Evolutionary conservation across 805 yeast genomes (phyloP), one percentile per base, ranked within the genome.

Genomic region (Tetrapisispora iriomotensis): DNA sequence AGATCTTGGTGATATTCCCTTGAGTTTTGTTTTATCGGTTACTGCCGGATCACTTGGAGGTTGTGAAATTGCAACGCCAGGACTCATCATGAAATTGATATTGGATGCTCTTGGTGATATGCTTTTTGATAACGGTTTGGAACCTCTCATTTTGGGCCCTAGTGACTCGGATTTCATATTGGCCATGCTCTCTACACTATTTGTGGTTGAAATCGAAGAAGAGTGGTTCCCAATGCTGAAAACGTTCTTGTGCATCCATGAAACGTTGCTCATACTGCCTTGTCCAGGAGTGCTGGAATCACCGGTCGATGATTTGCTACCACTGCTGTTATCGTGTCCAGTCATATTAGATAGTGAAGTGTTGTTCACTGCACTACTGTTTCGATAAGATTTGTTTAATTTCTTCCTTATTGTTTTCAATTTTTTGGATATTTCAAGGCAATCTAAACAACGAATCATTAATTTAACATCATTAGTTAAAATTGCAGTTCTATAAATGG

Each of bases 391-490:
- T 25, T 38, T 43, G 45, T 33, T 33, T 24, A 33, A 3, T 24
- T 33, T 33, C 38, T 41, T 50, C 38, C 50, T 53, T 9, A 51
- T 35, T 17, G 36, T 43, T 40, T 50, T 53, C 28, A 56, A 41
- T 9, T 38, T 36, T 37, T 45, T 55, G 5, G 61, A 58, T 8
- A 61, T 35, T 35, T 56, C 55, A 18, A 61, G 40, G 42, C 62
- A 56, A 30, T 56, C 59, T 38, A 56, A 49, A 39, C 58, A 56
- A 27, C 64, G 47, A 1, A 59, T 42, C 68, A 80, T 69, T 43
- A 82, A 57, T 48, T 78, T 77, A 60, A 77, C 65, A 51, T 82
- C 90, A 43, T 77, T 72, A 0, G 75, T 75, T 31, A 79, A 55
- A 0, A 77, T 73, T 1, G 81, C 77, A 4, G 74, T 62, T 46